A percentile compares a stretch with the other conserved stretches of the same genome.
Conservation (phyloP, 225 moss, liverwort and hornwort genomes). For the Sphagnum tenellum region DNA sequence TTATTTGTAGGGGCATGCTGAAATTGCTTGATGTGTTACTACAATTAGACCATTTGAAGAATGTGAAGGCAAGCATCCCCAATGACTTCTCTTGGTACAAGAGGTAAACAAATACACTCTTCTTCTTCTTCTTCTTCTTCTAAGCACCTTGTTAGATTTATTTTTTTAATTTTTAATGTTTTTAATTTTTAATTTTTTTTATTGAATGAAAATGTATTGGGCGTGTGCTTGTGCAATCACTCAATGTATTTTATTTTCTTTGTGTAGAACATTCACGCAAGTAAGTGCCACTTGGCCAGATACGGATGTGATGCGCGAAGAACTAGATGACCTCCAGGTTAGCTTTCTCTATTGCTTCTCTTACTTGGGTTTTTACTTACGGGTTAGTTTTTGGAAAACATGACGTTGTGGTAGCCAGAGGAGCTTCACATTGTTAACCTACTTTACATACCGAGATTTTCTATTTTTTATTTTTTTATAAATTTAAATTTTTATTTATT, state of each 20-base stretch:
- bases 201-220: no score
- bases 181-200: no score
- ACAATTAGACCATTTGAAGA: conserved; percentile 93
- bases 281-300: conserved; percentile 81
- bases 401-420: no score
- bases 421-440: no score
- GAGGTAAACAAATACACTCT: conserved; percentile 24
- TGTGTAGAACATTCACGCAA: conserved; percentile 87
- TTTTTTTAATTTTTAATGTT: no score
- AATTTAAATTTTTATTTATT: background rate
- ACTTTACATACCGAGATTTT: no score
- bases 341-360: background rate
- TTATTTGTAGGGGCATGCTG: conserved; percentile 63
- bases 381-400: no score
- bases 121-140: background rate
- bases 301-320: conserved; percentile 90
- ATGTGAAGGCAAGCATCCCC: conserved; percentile 94
- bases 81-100: conserved; percentile 99
- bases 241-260: no score
- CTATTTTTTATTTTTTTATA: no score
- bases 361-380: no score
- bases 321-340: conserved; percentile 93
- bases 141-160: background rate
- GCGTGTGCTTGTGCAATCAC: no score
- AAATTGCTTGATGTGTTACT: conserved; percentile 86